Conservation (phyloP, 208 protist genomes). For the Acanthamoeba culbertsoni region DNA sequence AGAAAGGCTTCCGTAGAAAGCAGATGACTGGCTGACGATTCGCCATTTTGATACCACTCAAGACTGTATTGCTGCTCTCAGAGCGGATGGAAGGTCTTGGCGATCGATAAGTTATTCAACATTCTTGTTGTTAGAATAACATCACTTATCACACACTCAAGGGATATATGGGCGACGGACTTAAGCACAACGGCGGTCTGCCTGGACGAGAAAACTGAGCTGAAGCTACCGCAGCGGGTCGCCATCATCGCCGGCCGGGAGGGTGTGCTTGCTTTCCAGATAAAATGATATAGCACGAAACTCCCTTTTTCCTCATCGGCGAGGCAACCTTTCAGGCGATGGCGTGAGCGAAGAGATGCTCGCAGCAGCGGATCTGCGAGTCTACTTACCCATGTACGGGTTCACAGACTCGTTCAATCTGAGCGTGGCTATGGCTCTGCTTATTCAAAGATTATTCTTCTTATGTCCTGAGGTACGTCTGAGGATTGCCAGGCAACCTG, state of each 20-base stretch:
- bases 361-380: background rate
- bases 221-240: background rate
- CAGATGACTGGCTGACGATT: conserved; percentile 29
- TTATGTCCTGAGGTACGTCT: conserved; percentile 32
- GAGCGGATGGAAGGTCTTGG: background rate
- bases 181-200: background rate
- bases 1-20: background rate
- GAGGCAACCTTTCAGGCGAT: background rate
- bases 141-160: background rate
- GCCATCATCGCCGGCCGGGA: background rate
- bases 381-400: conserved; percentile 51
- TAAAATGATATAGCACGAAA: background rate
- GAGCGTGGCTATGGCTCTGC: conserved; percentile 41
- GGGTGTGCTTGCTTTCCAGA: background rate
- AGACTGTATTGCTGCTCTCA: conserved; percentile 3
- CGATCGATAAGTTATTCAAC: background rate
- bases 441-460: conserved; percentile 29
- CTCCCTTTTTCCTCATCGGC: background rate
- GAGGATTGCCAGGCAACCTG: background rate
- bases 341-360: conserved; percentile 47
- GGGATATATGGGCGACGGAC: background rate
- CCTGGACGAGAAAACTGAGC: background rate
- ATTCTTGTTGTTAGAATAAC: too few relatives aligned
- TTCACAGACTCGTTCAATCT: conserved; percentile 60
- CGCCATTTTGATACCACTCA: background rate